Conservation (phyloP, 345 rosid genomes). For the Populus simonii region DNA sequence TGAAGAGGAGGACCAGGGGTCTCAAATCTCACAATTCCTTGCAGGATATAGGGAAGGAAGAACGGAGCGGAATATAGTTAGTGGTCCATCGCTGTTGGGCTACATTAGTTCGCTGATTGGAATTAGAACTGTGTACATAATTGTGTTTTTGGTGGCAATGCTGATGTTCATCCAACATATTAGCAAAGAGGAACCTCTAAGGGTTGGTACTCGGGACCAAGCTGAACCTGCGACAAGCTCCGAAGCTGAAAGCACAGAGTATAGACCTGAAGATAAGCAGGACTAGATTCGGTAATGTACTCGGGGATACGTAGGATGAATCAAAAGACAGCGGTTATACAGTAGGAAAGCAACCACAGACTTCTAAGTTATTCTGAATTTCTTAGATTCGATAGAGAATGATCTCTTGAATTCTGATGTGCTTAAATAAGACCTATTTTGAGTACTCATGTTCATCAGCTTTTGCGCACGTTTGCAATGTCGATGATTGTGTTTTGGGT, state of each 20-base stretch:
- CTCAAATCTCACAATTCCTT: conserved; percentile 69
- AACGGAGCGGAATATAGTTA: conserved; percentile 46
- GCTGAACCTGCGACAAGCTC: conserved; percentile 34
- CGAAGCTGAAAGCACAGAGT: conserved; percentile 38
- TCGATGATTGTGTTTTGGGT: not conserved
- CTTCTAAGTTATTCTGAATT: not conserved
- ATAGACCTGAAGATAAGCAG: conserved; percentile 55
- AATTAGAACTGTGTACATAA: conserved; percentile 49
- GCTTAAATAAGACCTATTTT: not conserved
- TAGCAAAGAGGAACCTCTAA: conserved; percentile 49
- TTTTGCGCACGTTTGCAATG: not conserved
- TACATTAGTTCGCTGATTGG: conserved; percentile 65
- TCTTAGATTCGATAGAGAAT: not conserved
- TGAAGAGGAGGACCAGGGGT: conserved; percentile 64
- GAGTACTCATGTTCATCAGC: not conserved
- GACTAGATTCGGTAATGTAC: conserved; percentile 32
- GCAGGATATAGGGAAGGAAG: conserved; percentile 81
- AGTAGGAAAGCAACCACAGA: not conserved
- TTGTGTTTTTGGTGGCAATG: conserved; percentile 66
- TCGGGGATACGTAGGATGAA: not conserved
- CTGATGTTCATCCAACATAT: conserved; percentile 52
- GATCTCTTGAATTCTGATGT: not conserved
- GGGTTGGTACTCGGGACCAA: conserved; percentile 41
- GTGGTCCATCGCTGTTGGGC: conserved; percentile 74
- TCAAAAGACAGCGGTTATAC: not conserved